phyloP scores from a whole-genome alignment of 2,329 filamentous ascomycete genomes.

The Gremmenia infestans region DNA sequence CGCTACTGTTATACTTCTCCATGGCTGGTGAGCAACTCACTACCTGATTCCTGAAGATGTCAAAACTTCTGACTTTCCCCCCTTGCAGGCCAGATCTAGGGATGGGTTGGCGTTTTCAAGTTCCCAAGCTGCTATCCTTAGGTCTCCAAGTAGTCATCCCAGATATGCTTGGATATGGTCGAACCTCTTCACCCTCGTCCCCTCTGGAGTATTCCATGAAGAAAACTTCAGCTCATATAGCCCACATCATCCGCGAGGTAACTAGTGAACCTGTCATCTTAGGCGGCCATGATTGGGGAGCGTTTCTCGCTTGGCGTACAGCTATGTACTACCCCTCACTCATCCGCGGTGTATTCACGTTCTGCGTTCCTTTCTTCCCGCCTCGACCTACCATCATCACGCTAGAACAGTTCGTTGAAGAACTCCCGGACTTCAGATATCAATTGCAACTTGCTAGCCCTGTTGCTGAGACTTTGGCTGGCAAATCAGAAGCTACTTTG shows the following conservation, averaged over 20 bases:
- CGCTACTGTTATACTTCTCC: neutral
- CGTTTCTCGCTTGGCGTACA: constrained; percentile 66
- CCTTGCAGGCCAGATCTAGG: neutral
- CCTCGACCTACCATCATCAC: constrained; percentile 67
- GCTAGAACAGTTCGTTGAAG: constrained; percentile 48
- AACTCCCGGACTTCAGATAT: neutral
- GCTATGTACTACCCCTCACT: constrained; percentile 68
- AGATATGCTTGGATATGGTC: constrained; percentile 73
- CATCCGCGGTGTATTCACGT: constrained; percentile 66
- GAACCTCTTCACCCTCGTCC: constrained; percentile 61
- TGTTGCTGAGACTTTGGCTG: neutral
- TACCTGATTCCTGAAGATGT: neutral
- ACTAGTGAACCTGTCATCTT: constrained; percentile 28
- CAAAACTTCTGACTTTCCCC: neutral
- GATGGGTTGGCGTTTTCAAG: neutral
- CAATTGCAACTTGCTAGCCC: neutral
- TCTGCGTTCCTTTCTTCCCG: constrained; percentile 69
- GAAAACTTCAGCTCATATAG: neutral
- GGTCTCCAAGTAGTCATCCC: constrained; percentile 69
- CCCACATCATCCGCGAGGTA: neutral
- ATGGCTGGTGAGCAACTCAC: neutral
- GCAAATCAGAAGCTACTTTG: constrained; percentile 45
- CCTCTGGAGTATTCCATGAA: constrained; percentile 48
- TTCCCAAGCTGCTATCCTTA: neutral
- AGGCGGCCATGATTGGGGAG: constrained; percentile 91